These are phyloP conservation scores for Spergularia azorica DNA, from an alignment of 179 eudicot genomes.

Conservation along the genomic window DNA sequence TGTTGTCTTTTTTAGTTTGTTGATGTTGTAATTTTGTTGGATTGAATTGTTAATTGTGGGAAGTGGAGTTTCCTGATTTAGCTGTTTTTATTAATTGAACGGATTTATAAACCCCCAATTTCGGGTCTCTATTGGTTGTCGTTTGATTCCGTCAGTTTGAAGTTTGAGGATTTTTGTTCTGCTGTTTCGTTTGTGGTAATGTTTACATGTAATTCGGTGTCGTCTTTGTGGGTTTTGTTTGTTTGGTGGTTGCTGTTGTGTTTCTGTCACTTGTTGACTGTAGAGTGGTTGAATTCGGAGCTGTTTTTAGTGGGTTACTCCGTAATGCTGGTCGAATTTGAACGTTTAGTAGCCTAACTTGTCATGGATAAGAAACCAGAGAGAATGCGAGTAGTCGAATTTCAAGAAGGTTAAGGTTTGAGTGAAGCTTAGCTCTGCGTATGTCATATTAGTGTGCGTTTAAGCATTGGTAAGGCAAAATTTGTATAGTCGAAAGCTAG, in stretches of 20 bases:
- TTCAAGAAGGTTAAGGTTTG: too few species aligned
- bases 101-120: not conserved
- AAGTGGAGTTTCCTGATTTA: not conserved
- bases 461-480: not conserved
- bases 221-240: not conserved
- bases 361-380: too few species aligned
- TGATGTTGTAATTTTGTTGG: not conserved
- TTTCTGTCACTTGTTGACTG: not conserved
- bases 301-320: not conserved
- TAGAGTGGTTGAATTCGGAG: not conserved
- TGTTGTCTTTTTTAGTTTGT: not conserved
- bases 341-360: not conserved
- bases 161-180: not conserved
- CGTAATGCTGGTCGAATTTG: not conserved
- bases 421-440: too few species aligned
- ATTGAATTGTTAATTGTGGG: not conserved
- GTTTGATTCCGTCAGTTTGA: not conserved
- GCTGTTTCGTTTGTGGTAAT: not conserved
- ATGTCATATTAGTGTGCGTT: too few species aligned
- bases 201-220: not conserved
- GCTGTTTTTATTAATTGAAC: not conserved
- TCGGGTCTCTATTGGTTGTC: not conserved
- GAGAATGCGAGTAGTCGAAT: not conserved
- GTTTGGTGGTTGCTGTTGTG: not conserved
- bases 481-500: too few species aligned